A percentile compares a stretch with the other conserved stretches of the same genome.
Conservation (phyloP, 345 rosid genomes). For the Leavenworthia alabamica region DNA sequence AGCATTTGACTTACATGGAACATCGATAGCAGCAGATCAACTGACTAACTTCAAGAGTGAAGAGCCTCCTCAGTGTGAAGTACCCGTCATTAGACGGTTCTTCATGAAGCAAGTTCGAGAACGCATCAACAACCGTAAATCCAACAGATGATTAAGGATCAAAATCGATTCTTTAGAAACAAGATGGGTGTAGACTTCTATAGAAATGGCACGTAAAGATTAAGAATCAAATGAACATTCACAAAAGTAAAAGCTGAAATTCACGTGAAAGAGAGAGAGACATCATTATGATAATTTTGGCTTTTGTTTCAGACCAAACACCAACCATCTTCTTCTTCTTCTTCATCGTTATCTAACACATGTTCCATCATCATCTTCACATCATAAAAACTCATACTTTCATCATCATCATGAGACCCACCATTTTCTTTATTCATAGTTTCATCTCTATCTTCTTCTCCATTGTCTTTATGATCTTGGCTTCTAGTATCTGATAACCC, state of each 20-base stretch:
- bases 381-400: slow-evolving; percentile 30
- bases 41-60: neutral
- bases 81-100: slow-evolving; percentile 17
- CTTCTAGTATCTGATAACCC: slow-evolving; percentile 32
- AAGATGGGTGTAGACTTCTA: neutral
- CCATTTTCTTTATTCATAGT: slow-evolving; percentile 1
- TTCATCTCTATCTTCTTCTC: neutral
- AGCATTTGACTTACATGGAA: slow-evolving; percentile 23
- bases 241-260: slow-evolving; percentile 11
- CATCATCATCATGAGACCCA: slow-evolving; percentile 13
- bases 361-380: slow-evolving; percentile 34
- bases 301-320: slow-evolving; percentile 36
- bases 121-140: slow-evolving; percentile 4
- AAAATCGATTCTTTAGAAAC: neutral
- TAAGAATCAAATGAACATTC: slow-evolving; percentile 8
- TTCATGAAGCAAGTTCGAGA: slow-evolving; percentile 22
- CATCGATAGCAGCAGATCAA: slow-evolving; percentile 9
- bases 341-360: slow-evolving; percentile 38
- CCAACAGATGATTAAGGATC: slow-evolving; percentile 13
- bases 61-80: slow-evolving; percentile 18
- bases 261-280: slow-evolving; percentile 10
- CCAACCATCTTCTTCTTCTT: slow-evolving; percentile 60
- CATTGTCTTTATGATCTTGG: slow-evolving; percentile 7
- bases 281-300: slow-evolving; percentile 22
- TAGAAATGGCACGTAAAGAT: slow-evolving; percentile 5